Evolutionary conservation across 2,329 filamentous ascomycete species (phyloP).

Genomic region (Paradendryphiella salina): DNA sequence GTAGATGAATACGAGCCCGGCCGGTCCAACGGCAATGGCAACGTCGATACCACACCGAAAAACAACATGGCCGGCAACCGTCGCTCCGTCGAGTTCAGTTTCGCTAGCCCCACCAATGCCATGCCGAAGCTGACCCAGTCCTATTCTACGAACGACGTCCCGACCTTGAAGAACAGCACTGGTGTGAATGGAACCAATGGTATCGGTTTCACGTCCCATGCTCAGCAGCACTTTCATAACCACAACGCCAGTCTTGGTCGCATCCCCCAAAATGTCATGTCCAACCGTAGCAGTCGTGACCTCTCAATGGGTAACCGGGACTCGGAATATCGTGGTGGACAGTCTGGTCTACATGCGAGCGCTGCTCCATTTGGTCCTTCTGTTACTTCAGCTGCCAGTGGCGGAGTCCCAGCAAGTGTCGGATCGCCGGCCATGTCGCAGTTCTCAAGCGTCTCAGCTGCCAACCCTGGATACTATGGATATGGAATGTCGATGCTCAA

Average conservation of each 20-base stretch:
- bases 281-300: constrained; percentile 73
- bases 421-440: constrained; percentile 41
- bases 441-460: constrained; percentile 31
- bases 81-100: constrained; percentile 54
- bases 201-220: constrained; percentile 53
- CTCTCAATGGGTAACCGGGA: constrained; percentile 57
- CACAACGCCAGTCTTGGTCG: constrained; percentile 83
- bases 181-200: constrained; percentile 49
- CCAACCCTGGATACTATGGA: constrained; percentile 51
- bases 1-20: constrained; percentile 43
- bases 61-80: constrained; percentile 49
- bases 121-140: constrained; percentile 81
- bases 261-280: constrained; percentile 68
- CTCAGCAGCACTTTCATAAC: constrained; percentile 64
- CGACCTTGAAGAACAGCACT: constrained; percentile 75
- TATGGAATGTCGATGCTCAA: constrained; percentile 66
- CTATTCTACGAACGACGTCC: constrained; percentile 86
- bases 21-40: constrained; percentile 47
- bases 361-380: constrained; percentile 77
- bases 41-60: constrained; percentile 48
- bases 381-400: constrained; percentile 45
- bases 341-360: constrained; percentile 76
- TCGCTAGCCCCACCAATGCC: constrained; percentile 61
- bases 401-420: constrained; percentile 28
- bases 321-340: constrained; percentile 61